A percentile compares a stretch with the other conserved stretches of the same genome.
phyloP scores from a whole-genome alignment of 176 grass and related monocot genomes.

The Ampelocalamus luodianensis region DNA sequence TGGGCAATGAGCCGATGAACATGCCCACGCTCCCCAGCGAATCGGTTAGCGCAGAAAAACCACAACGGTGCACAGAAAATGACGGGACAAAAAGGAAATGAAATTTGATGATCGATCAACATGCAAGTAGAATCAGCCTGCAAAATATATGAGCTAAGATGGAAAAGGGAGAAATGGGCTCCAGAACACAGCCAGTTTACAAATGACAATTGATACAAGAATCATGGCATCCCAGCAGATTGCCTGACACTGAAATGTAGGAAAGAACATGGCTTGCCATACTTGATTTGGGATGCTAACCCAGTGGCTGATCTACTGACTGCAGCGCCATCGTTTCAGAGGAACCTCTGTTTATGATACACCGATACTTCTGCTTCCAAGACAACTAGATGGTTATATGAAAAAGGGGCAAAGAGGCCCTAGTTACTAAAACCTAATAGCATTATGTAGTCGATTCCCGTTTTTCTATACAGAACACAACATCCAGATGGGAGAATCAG shows the following conservation, averaged over 20 bases:
- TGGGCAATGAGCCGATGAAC: not conserved
- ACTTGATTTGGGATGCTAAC: conserved; percentile 21
- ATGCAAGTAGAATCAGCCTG: not conserved
- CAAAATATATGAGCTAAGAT: conserved; percentile 7
- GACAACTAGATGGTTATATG: conserved; percentile 37
- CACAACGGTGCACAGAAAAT: not conserved
- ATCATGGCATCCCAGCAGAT: conserved; percentile 26
- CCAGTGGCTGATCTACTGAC: not conserved
- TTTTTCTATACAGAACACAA: conserved; percentile 56
- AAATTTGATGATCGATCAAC: not conserved
- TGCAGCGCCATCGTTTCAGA: not conserved
- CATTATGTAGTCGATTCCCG: conserved; percentile 22
- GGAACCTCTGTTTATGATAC: conserved; percentile 30
- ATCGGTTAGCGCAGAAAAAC: not conserved
- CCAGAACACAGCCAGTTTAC: conserved; percentile 51
- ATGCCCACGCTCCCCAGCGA: not conserved
- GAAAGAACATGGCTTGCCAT: conserved; percentile 38
- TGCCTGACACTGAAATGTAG: conserved; percentile 23
- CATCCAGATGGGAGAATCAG: conserved; percentile 46
- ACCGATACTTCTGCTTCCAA: conserved; percentile 5
- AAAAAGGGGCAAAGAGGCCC: conserved; percentile 9
- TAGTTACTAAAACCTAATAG: conserved; percentile 44
- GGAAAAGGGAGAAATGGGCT: conserved; percentile 19
- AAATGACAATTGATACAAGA: conserved; percentile 53
- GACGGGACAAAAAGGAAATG: not conserved